Evolutionary conservation across 2,329 filamentous ascomycete species (phyloP), one percentile per base, ranked within the genome.

Genomic region (Hymenoscyphus infarciens): DNA sequence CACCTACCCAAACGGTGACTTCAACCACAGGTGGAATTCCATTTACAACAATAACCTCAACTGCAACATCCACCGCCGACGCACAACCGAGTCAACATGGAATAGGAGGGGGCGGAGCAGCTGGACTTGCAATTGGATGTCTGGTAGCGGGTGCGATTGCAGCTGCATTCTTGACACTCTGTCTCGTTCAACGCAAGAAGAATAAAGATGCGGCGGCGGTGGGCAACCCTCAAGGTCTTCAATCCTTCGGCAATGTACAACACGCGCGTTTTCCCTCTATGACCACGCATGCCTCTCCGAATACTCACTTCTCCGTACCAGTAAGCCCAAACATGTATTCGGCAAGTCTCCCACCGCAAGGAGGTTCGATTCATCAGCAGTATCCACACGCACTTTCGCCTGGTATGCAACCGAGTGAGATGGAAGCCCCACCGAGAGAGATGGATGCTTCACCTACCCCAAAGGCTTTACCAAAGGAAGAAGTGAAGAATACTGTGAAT

Each of bases 31-130:
- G 10, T 19, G n/a, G n/a, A 49, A 22, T 49, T 19, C 42, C n/a
- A 6, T 27, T 3, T 7, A 22, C 29, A 27, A 54, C 52, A 31
- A 52, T 19, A 52, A 52, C 22, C 10, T 5, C 63, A 2, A 63
- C 59, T 11, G 54, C 55, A 39, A 63, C 58, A 42, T 56, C 53
- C 7, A 33, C 29, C 52, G 52, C 22, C 52, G 42, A 49, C n/a
- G 42, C n/a, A 22, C n/a, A 49, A 22, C 22, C 7, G n/a, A 22
- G n/a, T 49, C 42, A 49, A 22, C 42, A 22, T n/a, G 19, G 13
- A 38, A 15, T 15, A 38, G 35, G 35, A 38, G 35, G 35, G 4
- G n/a, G n/a, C 10, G 42, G 15, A 49, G 19, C 42, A 10, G 42
- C 42, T 8, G n/a, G 42, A 49, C 22, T 49, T 3, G 42, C 19